A percentile compares a stretch with the other conserved stretches of the same genome.
Evolutionary conservation across 768 basidiomycete species (phyloP).

Genomic region (Pulveroboletus sp.): DNA sequence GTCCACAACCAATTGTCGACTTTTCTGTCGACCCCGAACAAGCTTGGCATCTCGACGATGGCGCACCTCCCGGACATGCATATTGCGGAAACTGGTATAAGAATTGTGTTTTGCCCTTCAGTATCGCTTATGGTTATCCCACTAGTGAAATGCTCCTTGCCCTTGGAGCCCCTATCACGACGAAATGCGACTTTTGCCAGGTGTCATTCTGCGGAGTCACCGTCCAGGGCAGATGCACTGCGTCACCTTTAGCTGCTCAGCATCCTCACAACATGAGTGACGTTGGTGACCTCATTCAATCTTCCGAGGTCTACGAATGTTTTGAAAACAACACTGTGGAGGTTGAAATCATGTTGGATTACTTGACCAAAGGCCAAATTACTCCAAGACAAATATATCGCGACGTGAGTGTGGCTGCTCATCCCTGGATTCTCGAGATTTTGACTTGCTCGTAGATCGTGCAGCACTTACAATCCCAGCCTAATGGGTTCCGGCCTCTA

Average conservation of each 20-base stretch:
- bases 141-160: slow-evolving; percentile 71
- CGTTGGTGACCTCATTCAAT: slow-evolving; percentile 72
- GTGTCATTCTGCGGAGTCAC: slow-evolving; percentile 80
- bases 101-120: neutral
- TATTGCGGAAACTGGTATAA: slow-evolving; percentile 78
- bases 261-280: slow-evolving; percentile 67
- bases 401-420: slow-evolving; percentile 44
- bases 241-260: slow-evolving; percentile 50
- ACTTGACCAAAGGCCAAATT: slow-evolving; percentile 56
- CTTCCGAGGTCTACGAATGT: slow-evolving; percentile 70
- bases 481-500: slow-evolving; percentile 58
- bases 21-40: slow-evolving; percentile 61
- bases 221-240: slow-evolving; percentile 68
- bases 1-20: slow-evolving; percentile 76
- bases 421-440: neutral
- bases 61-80: slow-evolving; percentile 72
- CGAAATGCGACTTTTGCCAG: slow-evolving; percentile 79
- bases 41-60: slow-evolving; percentile 76
- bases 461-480: slow-evolving; percentile 52
- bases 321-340: slow-evolving; percentile 76
- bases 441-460: slow-evolving; percentile 47
- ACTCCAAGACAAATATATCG: slow-evolving; percentile 72
- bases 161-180: slow-evolving; percentile 66
- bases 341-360: slow-evolving; percentile 82
- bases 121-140: neutral